Evolutionary conservation across 768 basidiomycete genomes (phyloP).

Genomic region (Hygrophorus pudorinus): DNA sequence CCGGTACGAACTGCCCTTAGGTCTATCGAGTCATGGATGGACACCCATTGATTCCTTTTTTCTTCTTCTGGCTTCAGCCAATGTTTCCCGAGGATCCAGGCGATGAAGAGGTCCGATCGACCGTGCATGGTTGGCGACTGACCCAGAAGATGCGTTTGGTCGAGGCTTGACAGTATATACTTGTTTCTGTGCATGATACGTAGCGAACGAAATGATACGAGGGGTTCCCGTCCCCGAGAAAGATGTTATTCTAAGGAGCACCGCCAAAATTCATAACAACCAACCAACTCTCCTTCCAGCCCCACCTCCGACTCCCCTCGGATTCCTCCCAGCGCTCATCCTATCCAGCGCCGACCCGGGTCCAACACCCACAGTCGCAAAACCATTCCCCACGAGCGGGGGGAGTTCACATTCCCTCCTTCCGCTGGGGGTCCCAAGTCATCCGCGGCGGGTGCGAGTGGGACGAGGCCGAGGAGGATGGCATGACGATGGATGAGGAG

Average conservation of each 20-base stretch:
- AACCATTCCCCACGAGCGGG: constrained; percentile 28
- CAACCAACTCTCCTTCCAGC: too few relatives aligned
- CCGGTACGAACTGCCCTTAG: constrained; percentile 33
- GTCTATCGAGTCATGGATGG: background rate
- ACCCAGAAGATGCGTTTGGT: too few relatives aligned
- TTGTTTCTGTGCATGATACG: too few relatives aligned
- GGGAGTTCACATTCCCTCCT: constrained; percentile 24
- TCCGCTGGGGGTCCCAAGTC: constrained; percentile 20
- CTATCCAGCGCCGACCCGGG: constrained; percentile 43
- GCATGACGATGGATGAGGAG: constrained; percentile 34
- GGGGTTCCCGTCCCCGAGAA: too few relatives aligned
- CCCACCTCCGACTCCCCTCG: constrained; percentile 59
- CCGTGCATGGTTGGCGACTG: constrained; percentile 76
- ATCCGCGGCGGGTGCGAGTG: too few relatives aligned
- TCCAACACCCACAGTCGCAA: constrained; percentile 37
- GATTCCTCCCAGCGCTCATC: constrained; percentile 62
- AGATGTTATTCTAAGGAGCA: too few relatives aligned
- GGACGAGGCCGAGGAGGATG: constrained; percentile 19
- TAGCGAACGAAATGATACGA: too few relatives aligned
- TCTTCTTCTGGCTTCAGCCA: too few relatives aligned
- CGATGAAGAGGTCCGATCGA: constrained; percentile 63
- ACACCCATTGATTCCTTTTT: background rate
- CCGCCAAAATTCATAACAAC: too few relatives aligned
- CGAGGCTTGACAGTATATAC: too few relatives aligned
- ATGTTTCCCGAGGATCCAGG: constrained; percentile 58